Conservation (phyloP, 148 eudicot genomes). For the Suaeda aralocaspica region DNA sequence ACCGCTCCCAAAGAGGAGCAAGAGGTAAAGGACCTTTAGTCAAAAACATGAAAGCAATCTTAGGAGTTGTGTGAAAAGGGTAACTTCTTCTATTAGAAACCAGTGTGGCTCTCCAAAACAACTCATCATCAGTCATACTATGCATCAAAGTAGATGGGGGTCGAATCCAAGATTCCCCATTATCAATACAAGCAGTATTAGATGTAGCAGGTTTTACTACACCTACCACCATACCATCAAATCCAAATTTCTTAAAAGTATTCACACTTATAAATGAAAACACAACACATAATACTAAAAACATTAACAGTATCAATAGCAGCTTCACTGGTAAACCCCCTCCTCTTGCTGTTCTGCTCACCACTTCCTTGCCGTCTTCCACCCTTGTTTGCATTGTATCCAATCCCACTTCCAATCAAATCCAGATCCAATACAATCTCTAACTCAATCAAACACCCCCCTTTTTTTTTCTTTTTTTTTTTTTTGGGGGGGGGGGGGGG, state of each 20-base stretch:
- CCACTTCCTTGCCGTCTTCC: conserved; percentile 70
- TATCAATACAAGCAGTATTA: no score
- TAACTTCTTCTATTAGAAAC: conserved; percentile 55
- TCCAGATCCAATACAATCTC: no score
- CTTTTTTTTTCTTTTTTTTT: no score
- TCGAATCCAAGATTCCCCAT: conserved; percentile 49
- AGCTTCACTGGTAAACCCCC: conserved; percentile 63
- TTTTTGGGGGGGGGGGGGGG: no score
- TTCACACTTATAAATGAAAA: conserved; percentile 57
- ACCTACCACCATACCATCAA: conserved; percentile 33
- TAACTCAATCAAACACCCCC: no score
- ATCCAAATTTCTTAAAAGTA: conserved; percentile 48
- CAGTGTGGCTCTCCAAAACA: conserved; percentile 75
- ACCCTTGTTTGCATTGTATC: conserved; percentile 51
- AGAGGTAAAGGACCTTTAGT: conserved; percentile 91
- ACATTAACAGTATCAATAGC: conserved; percentile 44
- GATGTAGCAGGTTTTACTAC: conserved; percentile 39
- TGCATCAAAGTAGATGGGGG: conserved; percentile 77
- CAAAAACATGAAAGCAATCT: conserved; percentile 96
- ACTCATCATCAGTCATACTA: conserved; percentile 67
- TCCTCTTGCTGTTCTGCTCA: conserved; percentile 25
- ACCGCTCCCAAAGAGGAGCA: conserved; percentile 93
- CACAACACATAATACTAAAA: conserved; percentile 48
- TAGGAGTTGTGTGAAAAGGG: conserved; percentile 66
- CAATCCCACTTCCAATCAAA: no score